Conservation (phyloP, 306 rosid genomes). For the Prunus salicina region DNA sequence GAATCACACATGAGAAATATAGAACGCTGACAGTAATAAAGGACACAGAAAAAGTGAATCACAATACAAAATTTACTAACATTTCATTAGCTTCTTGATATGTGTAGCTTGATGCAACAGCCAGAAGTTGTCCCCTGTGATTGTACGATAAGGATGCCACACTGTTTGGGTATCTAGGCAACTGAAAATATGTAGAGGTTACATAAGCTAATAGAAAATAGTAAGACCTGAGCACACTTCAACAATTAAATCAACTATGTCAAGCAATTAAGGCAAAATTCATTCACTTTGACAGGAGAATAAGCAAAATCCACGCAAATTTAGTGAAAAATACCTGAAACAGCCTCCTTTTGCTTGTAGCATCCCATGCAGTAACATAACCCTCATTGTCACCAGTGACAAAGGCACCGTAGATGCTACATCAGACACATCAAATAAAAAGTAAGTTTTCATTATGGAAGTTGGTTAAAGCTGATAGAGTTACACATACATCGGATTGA, state of each 20-base stretch:
- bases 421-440: slow-evolving; percentile 22
- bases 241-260: neutral
- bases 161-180: slow-evolving; percentile 68
- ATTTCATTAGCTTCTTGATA: slow-evolving; percentile 73
- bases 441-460: slow-evolving; percentile 15
- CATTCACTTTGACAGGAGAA: neutral
- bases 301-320: neutral
- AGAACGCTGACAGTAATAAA: neutral
- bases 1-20: neutral
- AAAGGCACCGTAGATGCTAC: slow-evolving; percentile 54
- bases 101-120: slow-evolving; percentile 81
- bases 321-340: slow-evolving; percentile 48
- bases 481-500: slow-evolving; percentile 70
- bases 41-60: neutral
- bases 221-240: neutral
- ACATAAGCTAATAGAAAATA: slow-evolving; percentile 1
- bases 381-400: slow-evolving; percentile 82
- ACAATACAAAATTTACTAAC: slow-evolving; percentile 35
- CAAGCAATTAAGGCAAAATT: neutral
- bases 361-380: slow-evolving; percentile 67
- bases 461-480: slow-evolving; percentile 18
- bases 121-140: slow-evolving; percentile 62
- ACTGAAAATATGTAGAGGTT: slow-evolving; percentile 39
- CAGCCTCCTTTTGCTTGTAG: slow-evolving; percentile 54
- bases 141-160: slow-evolving; percentile 73